Percentiles rank a stretch among this genome's conserved stretches.
phyloP scores from a whole-genome alignment of 495 filamentous ascomycete genomes.

The Aeminium ludgeri region DNA sequence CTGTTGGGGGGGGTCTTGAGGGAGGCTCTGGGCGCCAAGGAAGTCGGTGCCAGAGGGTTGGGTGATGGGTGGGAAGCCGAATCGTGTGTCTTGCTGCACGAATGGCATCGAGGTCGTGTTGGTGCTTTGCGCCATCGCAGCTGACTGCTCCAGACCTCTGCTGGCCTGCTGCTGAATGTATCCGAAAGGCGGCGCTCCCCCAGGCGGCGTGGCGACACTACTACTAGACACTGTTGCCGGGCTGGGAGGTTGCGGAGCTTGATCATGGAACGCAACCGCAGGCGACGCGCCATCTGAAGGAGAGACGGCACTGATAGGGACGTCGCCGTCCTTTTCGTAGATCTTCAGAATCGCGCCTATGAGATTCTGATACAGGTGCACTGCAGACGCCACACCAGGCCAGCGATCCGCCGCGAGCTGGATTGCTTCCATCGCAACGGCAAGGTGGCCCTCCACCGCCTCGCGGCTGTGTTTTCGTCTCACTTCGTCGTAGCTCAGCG shows the following conservation, averaged over 20 bases:
- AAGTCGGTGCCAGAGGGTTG: background rate
- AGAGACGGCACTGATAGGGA: conserved; percentile 48
- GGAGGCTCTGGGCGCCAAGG: background rate
- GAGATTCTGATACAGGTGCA: conserved; percentile 60
- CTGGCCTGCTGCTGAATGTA: conserved; percentile 17
- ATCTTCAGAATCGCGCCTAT: conserved; percentile 69
- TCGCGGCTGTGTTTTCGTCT: conserved; percentile 49
- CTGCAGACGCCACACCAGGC: conserved; percentile 75
- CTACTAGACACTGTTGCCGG: conserved; percentile 21
- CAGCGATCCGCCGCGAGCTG: conserved; percentile 59
- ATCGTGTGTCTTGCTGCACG: background rate
- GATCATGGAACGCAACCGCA: conserved; percentile 5
- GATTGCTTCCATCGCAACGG: conserved; percentile 57
- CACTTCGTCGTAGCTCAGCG: conserved; percentile 67
- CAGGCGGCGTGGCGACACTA: conserved; percentile 18
- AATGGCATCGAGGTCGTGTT: background rate
- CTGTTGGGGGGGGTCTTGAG: background rate
- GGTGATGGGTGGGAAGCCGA: conserved; percentile 3
- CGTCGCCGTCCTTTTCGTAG: conserved; percentile 47
- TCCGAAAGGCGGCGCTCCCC: conserved; percentile 18
- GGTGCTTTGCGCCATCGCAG: conserved; percentile 5
- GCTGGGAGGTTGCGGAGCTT: conserved; percentile 19
- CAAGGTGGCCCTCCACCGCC: conserved; percentile 53
- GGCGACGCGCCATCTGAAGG: conserved; percentile 22
- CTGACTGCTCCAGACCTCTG: conserved; percentile 14